Percentiles rank a stretch among this genome's conserved stretches.
These are phyloP conservation scores for Kuraishia molischiana DNA, from an alignment of 805 yeast species.

Conservation along the genomic window DNA sequence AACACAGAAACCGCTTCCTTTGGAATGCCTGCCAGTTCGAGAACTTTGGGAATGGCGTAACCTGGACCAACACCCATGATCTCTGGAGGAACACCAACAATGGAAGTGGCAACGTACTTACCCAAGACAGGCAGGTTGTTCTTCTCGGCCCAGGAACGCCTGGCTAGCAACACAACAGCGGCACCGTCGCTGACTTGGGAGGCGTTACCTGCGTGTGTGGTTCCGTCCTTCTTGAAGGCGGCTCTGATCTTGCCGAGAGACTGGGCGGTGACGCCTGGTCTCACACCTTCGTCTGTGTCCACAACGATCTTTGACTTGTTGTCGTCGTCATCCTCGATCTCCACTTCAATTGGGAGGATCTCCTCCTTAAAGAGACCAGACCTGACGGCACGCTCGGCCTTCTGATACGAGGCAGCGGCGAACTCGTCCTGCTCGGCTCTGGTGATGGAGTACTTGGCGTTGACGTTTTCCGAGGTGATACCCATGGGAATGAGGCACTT, in stretches of 20 bases:
- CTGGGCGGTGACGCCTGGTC: conserved; percentile 74
- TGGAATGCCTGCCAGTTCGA: conserved; percentile 32
- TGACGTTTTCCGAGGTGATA: conserved; percentile 87
- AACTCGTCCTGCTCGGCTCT: conserved; percentile 78
- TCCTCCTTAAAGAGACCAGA: conserved; percentile 78
- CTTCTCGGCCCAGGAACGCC: conserved; percentile 76
- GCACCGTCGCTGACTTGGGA: conserved; percentile 97
- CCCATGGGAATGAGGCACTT: conserved; percentile 95
- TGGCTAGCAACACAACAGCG: conserved; percentile 77
- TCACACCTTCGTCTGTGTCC: conserved; percentile 81
- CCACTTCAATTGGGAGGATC: conserved; percentile 70
- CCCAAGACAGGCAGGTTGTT: conserved; percentile 66
- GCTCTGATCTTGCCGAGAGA: conserved; percentile 71
- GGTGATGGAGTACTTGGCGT: conserved; percentile 49
- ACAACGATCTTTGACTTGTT: conserved; percentile 29
- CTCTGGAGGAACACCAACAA: conserved; percentile 94
- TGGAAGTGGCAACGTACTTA: conserved; percentile 67
- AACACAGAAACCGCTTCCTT: conserved; percentile 62
- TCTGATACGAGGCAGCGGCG: conserved; percentile 79
- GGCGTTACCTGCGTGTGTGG: conserved; percentile 93
- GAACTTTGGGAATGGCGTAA: conserved; percentile 80
- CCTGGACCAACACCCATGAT: conserved; percentile 98
- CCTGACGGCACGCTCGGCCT: conserved; percentile 70
- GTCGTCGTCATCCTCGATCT: conserved; percentile 47
- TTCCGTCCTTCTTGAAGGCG: conserved; percentile 76